Evolutionary conservation across 441 rosid species (phyloP), one percentile per base, ranked within the genome.

Genomic region (Corymbia calophylla): DNA sequence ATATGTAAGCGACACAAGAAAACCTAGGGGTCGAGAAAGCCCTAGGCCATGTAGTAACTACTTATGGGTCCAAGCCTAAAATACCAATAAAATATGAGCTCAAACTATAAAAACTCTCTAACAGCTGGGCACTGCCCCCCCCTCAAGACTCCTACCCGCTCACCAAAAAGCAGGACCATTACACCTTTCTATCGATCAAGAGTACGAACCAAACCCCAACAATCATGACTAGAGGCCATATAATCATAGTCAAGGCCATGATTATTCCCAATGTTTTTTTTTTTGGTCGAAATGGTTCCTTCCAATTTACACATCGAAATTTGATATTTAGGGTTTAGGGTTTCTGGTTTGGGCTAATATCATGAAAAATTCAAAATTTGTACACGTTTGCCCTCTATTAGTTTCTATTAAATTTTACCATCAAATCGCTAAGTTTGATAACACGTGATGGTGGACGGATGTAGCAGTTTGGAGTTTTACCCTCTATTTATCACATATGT

Each of bases 311-410:
- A 13, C 32, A 3, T 7, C 6, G 18, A 62, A 62, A 6, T 62
- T 62, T 11, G 70, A 62, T 19, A 44, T 44, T 12, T 77, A 44
- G n/a, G 51, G n/a, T 77, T 44, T 77, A 23, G 9, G 70, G 8
- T 29, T 58, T 58, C 6, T 32, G 12, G 77, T 58, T 58, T 58
- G 5, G 64, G 4, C 11, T 58, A 25, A 58, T 58, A 58, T 29
- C 3, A 25, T 6, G 2, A 25, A 58, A 58, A 58, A 10, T 0
- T 1, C 0, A 0, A 58, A 58, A 58, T 0, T 0, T 4, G 14
- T 58, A 14, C 14, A 25, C 2, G 25, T 58, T 58, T 25, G 25
- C n/a, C 14, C 0, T 58, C 0, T 1, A 0, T 58, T 58, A 4
- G 3, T 58, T 58, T 9, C 2, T 4, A 6, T 58, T 58, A 58